Percentiles rank a stretch among this genome's conserved stretches.
phyloP scores from a whole-genome alignment of 1,139 yeast genomes.

The Blastobotrys indianensis region DNA sequence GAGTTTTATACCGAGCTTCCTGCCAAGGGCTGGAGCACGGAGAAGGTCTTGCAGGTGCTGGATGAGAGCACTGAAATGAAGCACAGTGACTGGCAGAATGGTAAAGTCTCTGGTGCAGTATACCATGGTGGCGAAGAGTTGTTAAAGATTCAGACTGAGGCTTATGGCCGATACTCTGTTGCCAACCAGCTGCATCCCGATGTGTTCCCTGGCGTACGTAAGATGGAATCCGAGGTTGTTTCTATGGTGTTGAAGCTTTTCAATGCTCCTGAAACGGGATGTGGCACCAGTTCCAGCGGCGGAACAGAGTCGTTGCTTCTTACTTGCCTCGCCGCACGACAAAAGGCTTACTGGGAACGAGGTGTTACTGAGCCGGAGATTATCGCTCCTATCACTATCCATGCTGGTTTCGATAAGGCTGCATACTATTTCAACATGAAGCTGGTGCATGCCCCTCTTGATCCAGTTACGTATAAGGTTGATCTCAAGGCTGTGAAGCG shows the following conservation, averaged over 20 bases:
- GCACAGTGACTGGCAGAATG: constrained; percentile 76
- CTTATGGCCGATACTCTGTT: constrained; percentile 70
- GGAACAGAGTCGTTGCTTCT: constrained; percentile 89
- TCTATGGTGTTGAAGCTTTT: constrained; percentile 79
- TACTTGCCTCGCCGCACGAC: constrained; percentile 78
- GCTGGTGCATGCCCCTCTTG: constrained; percentile 73
- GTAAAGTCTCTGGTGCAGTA: constrained; percentile 90
- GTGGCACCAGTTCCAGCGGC: constrained; percentile 94
- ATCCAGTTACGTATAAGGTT: constrained; percentile 62
- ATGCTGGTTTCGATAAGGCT: constrained; percentile 95
- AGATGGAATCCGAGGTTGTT: constrained; percentile 94
- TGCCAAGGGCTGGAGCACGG: constrained; percentile 45
- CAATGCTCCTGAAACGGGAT: constrained; percentile 64
- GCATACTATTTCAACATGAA: constrained; percentile 85
- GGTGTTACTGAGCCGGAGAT: constrained; percentile 78
- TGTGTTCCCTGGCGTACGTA: constrained; percentile 92
- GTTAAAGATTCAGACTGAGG: constrained; percentile 64
- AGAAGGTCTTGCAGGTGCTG: constrained; percentile 44
- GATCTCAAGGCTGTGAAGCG: constrained; percentile 56
- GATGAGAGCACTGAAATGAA: constrained; percentile 37
- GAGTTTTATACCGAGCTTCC: constrained; percentile 54
- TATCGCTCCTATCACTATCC: constrained; percentile 82
- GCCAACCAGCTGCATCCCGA: constrained; percentile 97
- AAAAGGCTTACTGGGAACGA: constrained; percentile 54
- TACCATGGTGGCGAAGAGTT: constrained; percentile 87